Conservation (phyloP, 352 stramenopile species). For the Phytopythium sindhum region DNA sequence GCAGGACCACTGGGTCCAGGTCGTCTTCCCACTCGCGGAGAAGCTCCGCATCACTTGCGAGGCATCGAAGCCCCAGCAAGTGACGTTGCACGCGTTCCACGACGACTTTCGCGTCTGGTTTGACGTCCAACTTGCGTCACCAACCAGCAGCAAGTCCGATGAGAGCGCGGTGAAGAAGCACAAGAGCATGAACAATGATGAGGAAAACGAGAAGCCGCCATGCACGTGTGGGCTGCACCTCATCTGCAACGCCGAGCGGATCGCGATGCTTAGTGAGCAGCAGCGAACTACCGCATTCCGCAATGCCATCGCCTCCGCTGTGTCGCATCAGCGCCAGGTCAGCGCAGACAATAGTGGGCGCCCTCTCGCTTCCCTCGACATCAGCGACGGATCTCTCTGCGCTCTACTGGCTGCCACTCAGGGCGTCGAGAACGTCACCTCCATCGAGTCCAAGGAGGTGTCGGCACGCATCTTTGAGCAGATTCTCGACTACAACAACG, state of each 20-base stretch:
- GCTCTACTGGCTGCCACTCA: slow-evolving; percentile 54
- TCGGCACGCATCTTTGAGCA: slow-evolving; percentile 76
- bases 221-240: slow-evolving; percentile 76
- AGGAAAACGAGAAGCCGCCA: slow-evolving; percentile 37
- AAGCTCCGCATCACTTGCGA: slow-evolving; percentile 15
- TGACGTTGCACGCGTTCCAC: slow-evolving; percentile 57
- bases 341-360: slow-evolving; percentile 5
- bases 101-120: slow-evolving; percentile 83
- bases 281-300: slow-evolving; percentile 33
- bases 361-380: slow-evolving; percentile 55
- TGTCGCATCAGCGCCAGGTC: slow-evolving; percentile 12
- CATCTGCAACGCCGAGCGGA: slow-evolving; percentile 75
- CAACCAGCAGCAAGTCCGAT: slow-evolving; percentile 6
- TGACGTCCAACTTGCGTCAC: slow-evolving; percentile 32
- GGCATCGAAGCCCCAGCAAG: slow-evolving; percentile 4
- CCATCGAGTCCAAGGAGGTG: slow-evolving; percentile 79
- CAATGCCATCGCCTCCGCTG: slow-evolving; percentile 32
- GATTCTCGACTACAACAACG: slow-evolving; percentile 49
- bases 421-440: slow-evolving; percentile 52
- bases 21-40: slow-evolving; percentile 60
- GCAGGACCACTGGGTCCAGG: slow-evolving; percentile 84
- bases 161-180: slow-evolving; percentile 31
- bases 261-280: slow-evolving; percentile 66
- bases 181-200: slow-evolving; percentile 14
- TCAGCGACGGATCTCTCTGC: slow-evolving; percentile 70